phyloP scores from a whole-genome alignment of 2,329 filamentous ascomycete genomes.

The Fusarium subtropicale region DNA sequence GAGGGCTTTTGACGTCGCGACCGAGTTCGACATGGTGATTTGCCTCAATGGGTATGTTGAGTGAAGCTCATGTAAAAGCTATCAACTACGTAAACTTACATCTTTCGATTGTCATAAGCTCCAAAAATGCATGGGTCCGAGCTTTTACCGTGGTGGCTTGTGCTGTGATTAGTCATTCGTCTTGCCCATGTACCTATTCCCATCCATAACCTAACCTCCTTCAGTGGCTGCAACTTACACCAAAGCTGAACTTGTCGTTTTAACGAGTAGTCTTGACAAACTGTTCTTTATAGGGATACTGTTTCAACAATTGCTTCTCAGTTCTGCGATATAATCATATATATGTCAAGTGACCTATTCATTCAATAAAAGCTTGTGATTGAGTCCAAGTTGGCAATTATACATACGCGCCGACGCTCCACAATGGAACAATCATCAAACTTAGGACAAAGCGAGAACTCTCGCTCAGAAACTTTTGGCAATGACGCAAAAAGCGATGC shows the following conservation, averaged over 20 bases:
- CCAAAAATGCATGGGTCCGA: constrained; percentile 43
- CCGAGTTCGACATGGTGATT: constrained; percentile 55
- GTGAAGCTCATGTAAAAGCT: constrained; percentile 37
- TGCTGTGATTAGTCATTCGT: constrained; percentile 42
- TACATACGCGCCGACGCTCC: constrained; percentile 13
- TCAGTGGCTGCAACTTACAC: constrained; percentile 25
- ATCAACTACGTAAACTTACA: constrained; percentile 42
- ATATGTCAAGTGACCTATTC: constrained; percentile 35
- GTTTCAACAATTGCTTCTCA: not conserved
- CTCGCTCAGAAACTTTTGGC: constrained; percentile 46
- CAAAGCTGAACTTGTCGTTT: constrained; percentile 4
- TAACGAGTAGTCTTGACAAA: constrained; percentile 13
- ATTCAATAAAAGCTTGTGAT: constrained; percentile 15
- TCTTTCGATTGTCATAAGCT: constrained; percentile 46
- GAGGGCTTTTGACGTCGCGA: constrained; percentile 53
- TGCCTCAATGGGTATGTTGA: constrained; percentile 18
- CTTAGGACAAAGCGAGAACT: constrained; percentile 43
- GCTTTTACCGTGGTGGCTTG: constrained; percentile 41
- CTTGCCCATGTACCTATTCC: constrained; percentile 4
- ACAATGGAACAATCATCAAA: constrained; percentile 48
- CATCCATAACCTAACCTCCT: constrained; percentile 3
- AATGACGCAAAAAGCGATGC: constrained; percentile 46
- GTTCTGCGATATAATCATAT: constrained; percentile 11
- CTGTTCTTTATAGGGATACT: not conserved
- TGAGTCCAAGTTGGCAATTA: constrained; percentile 8